Evolutionary conservation across 495 filamentous ascomycete species (phyloP).

Genomic region (Podospora sp.): DNA sequence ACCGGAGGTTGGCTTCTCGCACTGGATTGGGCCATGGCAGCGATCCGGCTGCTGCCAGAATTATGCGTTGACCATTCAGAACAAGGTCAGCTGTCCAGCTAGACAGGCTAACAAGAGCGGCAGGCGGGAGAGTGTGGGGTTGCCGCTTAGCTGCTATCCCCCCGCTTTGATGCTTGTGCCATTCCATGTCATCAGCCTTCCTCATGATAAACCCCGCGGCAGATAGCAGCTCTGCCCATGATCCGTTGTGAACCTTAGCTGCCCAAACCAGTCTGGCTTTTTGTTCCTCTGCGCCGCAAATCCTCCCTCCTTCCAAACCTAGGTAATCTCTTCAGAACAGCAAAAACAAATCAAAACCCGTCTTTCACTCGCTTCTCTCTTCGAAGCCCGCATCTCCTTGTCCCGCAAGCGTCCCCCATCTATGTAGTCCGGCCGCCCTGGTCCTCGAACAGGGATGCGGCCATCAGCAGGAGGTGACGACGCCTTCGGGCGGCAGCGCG

Average conservation of each 20-base stretch:
- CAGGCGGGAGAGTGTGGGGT: background rate
- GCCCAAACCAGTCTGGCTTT: background rate
- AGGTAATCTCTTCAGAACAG: background rate
- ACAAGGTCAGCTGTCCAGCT: background rate
- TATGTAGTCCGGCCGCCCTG: conserved; percentile 13
- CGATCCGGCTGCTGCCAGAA: background rate
- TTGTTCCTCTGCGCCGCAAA: background rate
- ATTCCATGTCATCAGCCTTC: too few species aligned
- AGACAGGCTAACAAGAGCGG: background rate
- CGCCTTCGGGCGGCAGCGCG: conserved; percentile 33
- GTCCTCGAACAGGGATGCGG: conserved; percentile 27
- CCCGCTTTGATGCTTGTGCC: too few species aligned
- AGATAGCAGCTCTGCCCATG: background rate
- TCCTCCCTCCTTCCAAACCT: background rate
- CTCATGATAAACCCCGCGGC: background rate
- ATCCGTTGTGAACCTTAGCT: background rate
- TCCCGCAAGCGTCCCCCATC: background rate
- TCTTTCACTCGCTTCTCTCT: background rate
- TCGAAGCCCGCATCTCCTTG: background rate
- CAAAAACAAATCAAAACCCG: background rate
- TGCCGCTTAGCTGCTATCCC: too few species aligned
- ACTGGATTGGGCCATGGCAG: background rate
- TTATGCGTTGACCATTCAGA: background rate
- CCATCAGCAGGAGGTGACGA: conserved; percentile 33
- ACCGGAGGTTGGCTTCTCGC: background rate